Evolutionary conservation across 805 yeast genomes (phyloP).

Genomic region (Teunomyces pallodes): DNA sequence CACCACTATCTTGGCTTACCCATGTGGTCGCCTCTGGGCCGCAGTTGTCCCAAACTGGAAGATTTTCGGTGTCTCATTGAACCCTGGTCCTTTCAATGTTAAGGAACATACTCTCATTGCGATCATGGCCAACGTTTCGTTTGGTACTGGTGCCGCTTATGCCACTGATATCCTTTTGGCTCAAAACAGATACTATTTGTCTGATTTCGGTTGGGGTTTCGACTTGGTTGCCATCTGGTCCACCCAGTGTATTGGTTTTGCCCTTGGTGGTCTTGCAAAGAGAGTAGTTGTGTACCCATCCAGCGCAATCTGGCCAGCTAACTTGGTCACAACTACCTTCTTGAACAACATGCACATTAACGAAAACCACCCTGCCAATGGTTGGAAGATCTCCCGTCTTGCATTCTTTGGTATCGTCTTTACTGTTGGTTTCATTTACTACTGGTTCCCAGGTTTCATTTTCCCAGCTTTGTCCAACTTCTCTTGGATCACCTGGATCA

Average conservation of each 20-base stretch:
- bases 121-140: constrained; percentile 49
- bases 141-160: constrained; percentile 47
- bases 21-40: constrained; percentile 54
- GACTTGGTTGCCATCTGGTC: constrained; percentile 50
- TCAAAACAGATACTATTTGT: constrained; percentile 46
- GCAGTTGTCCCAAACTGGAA: constrained; percentile 34
- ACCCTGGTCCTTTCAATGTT: constrained; percentile 61
- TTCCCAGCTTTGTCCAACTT: constrained; percentile 59
- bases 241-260: constrained; percentile 65
- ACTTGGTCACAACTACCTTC: constrained; percentile 58
- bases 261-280: constrained; percentile 62
- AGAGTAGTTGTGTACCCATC: constrained; percentile 61
- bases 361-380: constrained; percentile 53
- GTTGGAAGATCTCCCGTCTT: constrained; percentile 54
- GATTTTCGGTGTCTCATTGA: constrained; percentile 35
- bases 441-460: constrained; percentile 57
- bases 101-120: constrained; percentile 61
- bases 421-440: constrained; percentile 16
- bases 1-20: constrained; percentile 59
- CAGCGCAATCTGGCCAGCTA: constrained; percentile 70
- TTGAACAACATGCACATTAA: constrained; percentile 49
- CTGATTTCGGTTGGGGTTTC: constrained; percentile 52
- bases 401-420: constrained; percentile 15
- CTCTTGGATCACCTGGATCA: constrained; percentile 66
- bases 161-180: constrained; percentile 57